phyloP scores from a whole-genome alignment of 306 rosid species.

The Dicorynia guianensis region DNA sequence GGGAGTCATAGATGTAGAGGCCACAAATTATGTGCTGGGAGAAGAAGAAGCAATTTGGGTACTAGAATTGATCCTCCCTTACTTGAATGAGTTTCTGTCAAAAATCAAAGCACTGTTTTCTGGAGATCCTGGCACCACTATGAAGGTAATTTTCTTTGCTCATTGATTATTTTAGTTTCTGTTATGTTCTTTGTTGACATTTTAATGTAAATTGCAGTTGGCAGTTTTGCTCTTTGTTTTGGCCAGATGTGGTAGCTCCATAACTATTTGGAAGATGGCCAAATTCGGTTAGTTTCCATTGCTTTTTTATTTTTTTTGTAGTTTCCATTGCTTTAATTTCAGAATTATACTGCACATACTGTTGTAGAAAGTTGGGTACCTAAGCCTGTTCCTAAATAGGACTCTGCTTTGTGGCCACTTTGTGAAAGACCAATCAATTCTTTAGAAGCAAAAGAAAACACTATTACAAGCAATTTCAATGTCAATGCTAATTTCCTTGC shows the following conservation, averaged over 20 bases:
- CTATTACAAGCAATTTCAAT: slow-evolving; percentile 4
- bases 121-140: slow-evolving; percentile 85
- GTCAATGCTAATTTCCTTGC: slow-evolving; percentile 22
- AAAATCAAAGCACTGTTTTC: slow-evolving; percentile 75
- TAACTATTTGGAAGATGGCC: slow-evolving; percentile 81
- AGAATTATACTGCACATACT: background rate
- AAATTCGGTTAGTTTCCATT: slow-evolving; percentile 58
- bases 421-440: background rate
- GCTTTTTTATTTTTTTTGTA: too few relatives aligned
- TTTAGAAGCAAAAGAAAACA: slow-evolving; percentile 17
- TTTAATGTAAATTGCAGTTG: slow-evolving; percentile 57
- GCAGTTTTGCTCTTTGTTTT: slow-evolving; percentile 77
- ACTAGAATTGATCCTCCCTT: slow-evolving; percentile 67
- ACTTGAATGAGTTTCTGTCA: slow-evolving; percentile 68
- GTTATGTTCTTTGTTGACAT: background rate
- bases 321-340: slow-evolving; percentile 25
- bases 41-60: slow-evolving; percentile 83
- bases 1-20: slow-evolving; percentile 57
- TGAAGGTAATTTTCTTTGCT: slow-evolving; percentile 57
- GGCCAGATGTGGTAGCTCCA: slow-evolving; percentile 82
- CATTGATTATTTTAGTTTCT: background rate
- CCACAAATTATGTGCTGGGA: slow-evolving; percentile 59
- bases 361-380: background rate
- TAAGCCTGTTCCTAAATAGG: background rate
- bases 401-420: background rate